These are phyloP conservation scores for Hirsutella thompsonii DNA, from an alignment of 2,329 filamentous ascomycete species.

Conservation along the genomic window DNA sequence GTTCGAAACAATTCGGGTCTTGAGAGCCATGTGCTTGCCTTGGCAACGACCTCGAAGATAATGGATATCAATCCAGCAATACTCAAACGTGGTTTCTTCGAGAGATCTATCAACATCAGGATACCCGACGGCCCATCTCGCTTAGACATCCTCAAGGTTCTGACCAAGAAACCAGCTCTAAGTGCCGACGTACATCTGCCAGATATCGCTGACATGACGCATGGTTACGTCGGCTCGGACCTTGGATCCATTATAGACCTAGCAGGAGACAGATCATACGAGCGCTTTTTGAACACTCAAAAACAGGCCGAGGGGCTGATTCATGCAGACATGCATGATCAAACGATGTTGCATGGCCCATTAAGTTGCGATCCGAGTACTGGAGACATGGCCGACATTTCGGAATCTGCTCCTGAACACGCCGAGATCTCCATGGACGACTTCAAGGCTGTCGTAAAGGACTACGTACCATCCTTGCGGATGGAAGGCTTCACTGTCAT, in stretches of 20 bases:
- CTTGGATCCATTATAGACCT: constrained; percentile 49
- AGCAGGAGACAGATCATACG: constrained; percentile 19
- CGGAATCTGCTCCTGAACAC: no score
- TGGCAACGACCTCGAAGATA: constrained; percentile 82
- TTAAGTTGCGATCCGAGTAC: no score
- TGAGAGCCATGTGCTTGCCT: constrained; percentile 71
- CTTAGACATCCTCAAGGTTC: constrained; percentile 62
- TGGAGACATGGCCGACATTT: no score
- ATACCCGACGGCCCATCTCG: constrained; percentile 72
- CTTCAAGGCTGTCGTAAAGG: constrained; percentile 62
- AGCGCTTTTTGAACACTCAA: no score
- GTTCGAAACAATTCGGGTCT: constrained; percentile 54
- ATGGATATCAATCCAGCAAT: constrained; percentile 75
- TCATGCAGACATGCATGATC: background rate
- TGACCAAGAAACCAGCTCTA: constrained; percentile 54
- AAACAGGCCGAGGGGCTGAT: constrained; percentile 16
- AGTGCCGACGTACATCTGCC: constrained; percentile 60
- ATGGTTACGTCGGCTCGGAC: constrained; percentile 89
- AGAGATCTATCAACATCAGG: constrained; percentile 73
- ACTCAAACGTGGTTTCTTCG: constrained; percentile 62
- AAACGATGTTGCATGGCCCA: no score
- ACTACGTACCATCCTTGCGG: constrained; percentile 49
- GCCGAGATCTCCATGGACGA: constrained; percentile 26
- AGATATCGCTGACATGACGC: constrained; percentile 67
- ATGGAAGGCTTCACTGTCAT: constrained; percentile 92